Percentiles rank a stretch among this genome's conserved stretches.
These are phyloP conservation scores for Akebia trifoliata DNA, from an alignment of 164 flowering plant species.

Conservation along the genomic window DNA sequence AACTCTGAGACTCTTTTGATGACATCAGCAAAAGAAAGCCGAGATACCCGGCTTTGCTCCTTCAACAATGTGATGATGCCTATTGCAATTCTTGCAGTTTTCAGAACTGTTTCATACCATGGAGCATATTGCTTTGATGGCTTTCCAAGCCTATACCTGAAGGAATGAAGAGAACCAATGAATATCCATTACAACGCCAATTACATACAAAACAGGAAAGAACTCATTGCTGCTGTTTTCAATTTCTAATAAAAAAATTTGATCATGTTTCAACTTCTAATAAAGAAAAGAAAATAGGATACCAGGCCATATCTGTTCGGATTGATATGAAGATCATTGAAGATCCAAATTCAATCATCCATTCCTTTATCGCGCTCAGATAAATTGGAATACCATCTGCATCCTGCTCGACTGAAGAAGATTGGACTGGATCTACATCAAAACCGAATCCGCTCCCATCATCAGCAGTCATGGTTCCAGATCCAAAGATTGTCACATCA, in stretches of 20 bases:
- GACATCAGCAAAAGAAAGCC: constrained; percentile 66
- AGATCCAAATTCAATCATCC: constrained; percentile 92
- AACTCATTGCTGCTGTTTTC: too few relatives aligned
- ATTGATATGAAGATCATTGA: constrained; percentile 69
- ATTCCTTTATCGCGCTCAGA: constrained; percentile 89
- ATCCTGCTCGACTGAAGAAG: constrained; percentile 36
- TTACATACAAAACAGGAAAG: too few relatives aligned
- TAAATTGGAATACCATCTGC: constrained; percentile 74
- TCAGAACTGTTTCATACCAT: constrained; percentile 76
- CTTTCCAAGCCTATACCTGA: constrained; percentile 92
- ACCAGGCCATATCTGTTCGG: constrained; percentile 93
- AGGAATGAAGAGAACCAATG: constrained; percentile 1
- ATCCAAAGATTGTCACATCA: constrained; percentile 85
- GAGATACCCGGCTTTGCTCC: constrained; percentile 61
- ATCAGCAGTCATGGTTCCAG: constrained; percentile 76
- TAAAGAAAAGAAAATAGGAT: constrained; percentile 10
- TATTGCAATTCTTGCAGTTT: constrained; percentile 67
- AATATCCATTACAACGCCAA: too few relatives aligned
- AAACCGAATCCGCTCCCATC: constrained; percentile 74
- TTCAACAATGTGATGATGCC: constrained; percentile 62
- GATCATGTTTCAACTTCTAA: too few relatives aligned
- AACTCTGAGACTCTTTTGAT: constrained; percentile 53
- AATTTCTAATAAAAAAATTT: too few relatives aligned
- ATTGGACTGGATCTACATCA: constrained; percentile 41
- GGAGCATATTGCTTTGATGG: constrained; percentile 93